Evolutionary conservation across 1,139 yeast genomes (phyloP).

Genomic region (Sugiyamaella novakii): DNA sequence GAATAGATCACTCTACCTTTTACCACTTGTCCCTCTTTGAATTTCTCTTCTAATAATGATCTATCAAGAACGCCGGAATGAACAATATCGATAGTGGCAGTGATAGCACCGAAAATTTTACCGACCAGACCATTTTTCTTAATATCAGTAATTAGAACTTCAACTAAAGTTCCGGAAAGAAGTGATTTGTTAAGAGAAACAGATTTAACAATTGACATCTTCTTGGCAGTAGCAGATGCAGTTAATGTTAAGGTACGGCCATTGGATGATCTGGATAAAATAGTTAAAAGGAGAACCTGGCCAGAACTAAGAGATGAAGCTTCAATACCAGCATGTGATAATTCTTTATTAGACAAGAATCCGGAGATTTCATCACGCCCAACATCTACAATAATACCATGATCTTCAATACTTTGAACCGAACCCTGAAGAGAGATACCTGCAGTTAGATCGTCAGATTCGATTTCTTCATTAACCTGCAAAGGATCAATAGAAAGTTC

Average conservation of each 20-base stretch:
- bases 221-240: conserved; percentile 47
- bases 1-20: conserved; percentile 73
- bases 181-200: conserved; percentile 75
- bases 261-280: conserved; percentile 42
- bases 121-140: conserved; percentile 59
- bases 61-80: conserved; percentile 58
- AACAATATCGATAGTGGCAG: conserved; percentile 68
- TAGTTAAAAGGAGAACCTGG: conserved; percentile 44
- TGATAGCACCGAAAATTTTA: conserved; percentile 72
- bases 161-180: conserved; percentile 81
- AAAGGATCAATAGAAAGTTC: conserved; percentile 77
- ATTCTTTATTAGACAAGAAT: conserved; percentile 74
- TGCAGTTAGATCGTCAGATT: conserved; percentile 59
- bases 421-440: conserved; percentile 76
- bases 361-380: conserved; percentile 63
- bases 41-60: conserved; percentile 60
- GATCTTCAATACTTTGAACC: conserved; percentile 83
- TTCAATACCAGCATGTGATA: conserved; percentile 39
- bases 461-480: conserved; percentile 62
- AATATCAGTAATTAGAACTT: conserved; percentile 67
- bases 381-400: conserved; percentile 75
- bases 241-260: conserved; percentile 67
- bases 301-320: conserved; percentile 47
- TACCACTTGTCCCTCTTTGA: conserved; percentile 63
- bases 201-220: conserved; percentile 50